Evolutionary conservation across 1,284 basidiomycete genomes (phyloP), one percentile per base, ranked within the genome.

Genomic region (Tylopilus sp.): DNA sequence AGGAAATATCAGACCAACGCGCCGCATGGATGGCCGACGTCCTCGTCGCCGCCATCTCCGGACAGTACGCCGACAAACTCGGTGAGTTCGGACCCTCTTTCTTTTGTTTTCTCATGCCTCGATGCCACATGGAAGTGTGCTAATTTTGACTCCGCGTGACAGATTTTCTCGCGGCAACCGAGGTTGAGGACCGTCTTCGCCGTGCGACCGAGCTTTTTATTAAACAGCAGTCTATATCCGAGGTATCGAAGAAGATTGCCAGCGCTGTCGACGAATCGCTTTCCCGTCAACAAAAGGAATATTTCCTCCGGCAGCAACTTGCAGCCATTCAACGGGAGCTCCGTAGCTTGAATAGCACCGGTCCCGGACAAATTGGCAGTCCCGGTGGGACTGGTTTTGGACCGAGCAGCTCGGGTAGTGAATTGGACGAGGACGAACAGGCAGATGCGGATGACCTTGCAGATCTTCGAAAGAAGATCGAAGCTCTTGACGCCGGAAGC

Each of bases 271-370:
- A 89, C 58, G 88, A 90, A 66, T 84, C 82, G 1, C 77, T 90
- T 15, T 86, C 85, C 26, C 89, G 88, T 55, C 88, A 90, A 60
- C 88, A 91, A 71, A 90, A 90, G 61, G 89, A 90, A 57, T 86
- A 85, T 65, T 90, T 89, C 73, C 77, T 91, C 4, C 85, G 88
- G 50, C 92, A 95, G 67, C 93, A 95, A 66, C 83, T 94, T 43
- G 86, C 90, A 28, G 92, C 90, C 11, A 94, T 95, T 61, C 90
- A 94, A 63, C 86, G 90, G 48, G 93, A 96, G 71, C 79, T 95
- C 13, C 84, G 86, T 35, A 76, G 75, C 17, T 75, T 91, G n/a
- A 67, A 78, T 17, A 68, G 63, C n/a, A 57, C 62, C 33, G 53
- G 52, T 13, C 44, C 63, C 7, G 62, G 66, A 5, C 66, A 48